A percentile compares a stretch with the other conserved stretches of the same genome.
Evolutionary conservation across 139 green algal species (phyloP).

Genomic region (Volvox africanus): DNA sequence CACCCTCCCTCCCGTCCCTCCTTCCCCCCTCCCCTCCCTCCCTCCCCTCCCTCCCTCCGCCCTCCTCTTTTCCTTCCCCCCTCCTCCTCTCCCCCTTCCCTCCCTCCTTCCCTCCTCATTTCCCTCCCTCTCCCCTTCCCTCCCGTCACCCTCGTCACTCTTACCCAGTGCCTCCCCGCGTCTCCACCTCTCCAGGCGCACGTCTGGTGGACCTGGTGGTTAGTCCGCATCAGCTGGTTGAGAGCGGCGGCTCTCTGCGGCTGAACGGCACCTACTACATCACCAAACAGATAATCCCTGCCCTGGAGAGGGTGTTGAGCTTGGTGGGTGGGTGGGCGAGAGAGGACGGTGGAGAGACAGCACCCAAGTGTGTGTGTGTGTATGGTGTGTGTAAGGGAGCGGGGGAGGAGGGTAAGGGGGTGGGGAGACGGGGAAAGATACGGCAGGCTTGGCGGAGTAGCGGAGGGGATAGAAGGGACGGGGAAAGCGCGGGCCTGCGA

Average conservation of each 20-base stretch:
- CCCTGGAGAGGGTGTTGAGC: conserved; percentile 89
- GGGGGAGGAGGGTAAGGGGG: not conserved
- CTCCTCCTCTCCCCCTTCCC: not conserved
- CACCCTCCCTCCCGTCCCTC: not conserved
- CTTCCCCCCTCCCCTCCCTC: not conserved
- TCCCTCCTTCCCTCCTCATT: not conserved
- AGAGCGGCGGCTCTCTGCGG: conserved; percentile 71
- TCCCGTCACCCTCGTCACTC: not conserved
- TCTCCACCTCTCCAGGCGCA: conserved; percentile 53
- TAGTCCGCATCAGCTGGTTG: conserved; percentile 79
- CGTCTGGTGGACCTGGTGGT: conserved; percentile 89
- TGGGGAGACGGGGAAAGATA: too few species aligned
- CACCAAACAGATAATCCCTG: conserved; percentile 92
- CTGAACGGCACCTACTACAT: conserved; percentile 97
- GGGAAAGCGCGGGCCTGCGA: too few species aligned
- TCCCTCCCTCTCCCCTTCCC: not conserved
- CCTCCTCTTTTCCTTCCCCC: not conserved
- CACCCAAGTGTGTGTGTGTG: not conserved
- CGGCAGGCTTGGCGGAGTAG: not conserved
- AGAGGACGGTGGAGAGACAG: not conserved
- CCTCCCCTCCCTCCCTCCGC: too few species aligned
- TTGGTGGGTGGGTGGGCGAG: conserved; percentile 67
- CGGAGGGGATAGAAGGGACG: too few species aligned
- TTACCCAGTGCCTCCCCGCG: too few species aligned
- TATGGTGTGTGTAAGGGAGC: conserved; percentile 49